Conservation (phyloP, 345 rosid genomes). For the Ceriops zippeliana region DNA sequence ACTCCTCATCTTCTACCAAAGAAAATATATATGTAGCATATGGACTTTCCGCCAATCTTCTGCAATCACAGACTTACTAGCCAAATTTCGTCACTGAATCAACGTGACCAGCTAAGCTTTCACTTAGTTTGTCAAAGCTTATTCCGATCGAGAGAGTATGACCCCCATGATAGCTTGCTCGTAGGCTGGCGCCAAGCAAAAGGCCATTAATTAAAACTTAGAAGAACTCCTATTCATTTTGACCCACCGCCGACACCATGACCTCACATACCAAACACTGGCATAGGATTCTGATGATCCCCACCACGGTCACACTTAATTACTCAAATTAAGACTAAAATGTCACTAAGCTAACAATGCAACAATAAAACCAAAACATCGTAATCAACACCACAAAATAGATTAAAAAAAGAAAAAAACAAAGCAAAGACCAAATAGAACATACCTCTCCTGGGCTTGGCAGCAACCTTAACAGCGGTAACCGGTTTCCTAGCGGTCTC, state of each 20-base stretch:
- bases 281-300: not conserved
- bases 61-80: too few relatives aligned
- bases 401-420: not conserved
- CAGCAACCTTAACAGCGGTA: constrained; percentile 51
- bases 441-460: constrained; percentile 89
- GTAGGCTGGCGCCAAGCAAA: not conserved
- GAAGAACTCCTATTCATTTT: not conserved
- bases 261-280: not conserved
- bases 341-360: not conserved
- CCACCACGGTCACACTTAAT: not conserved
- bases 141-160: not conserved
- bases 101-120: not conserved
- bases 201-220: not conserved
- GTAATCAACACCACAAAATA: too few relatives aligned
- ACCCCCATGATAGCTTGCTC: not conserved
- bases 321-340: too few relatives aligned
- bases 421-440: not conserved
- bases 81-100: too few relatives aligned
- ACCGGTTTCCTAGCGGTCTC: constrained; percentile 22
- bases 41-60: too few relatives aligned
- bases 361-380: not conserved
- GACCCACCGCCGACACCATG: constrained; percentile 12
- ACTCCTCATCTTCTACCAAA: too few relatives aligned
- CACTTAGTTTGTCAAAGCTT: not conserved
- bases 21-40: too few relatives aligned